A percentile compares a stretch with the other conserved stretches of the same genome.
Conservation (phyloP, 1,139 yeast species). For the Scheffersomyces titani region DNA sequence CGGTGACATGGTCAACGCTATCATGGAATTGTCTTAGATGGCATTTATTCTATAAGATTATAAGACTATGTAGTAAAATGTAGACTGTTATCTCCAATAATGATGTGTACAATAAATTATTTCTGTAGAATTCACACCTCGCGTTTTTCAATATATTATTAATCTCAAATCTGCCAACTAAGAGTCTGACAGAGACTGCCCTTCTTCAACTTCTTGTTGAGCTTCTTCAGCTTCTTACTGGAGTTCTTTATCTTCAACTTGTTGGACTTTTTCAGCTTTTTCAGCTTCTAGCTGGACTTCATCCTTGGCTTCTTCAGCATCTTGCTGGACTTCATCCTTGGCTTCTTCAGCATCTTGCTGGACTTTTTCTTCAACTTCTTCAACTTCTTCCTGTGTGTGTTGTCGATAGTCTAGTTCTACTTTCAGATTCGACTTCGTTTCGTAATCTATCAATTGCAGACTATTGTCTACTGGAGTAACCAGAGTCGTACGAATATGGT, state of each 20-base stretch:
- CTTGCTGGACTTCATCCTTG: neutral
- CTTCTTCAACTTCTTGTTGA: too few species aligned
- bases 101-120: neutral
- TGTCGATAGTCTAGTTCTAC: neutral
- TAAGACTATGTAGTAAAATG: neutral
- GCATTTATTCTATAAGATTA: neutral
- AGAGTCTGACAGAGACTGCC: neutral
- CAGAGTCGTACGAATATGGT: neutral
- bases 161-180: neutral
- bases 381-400: too few species aligned
- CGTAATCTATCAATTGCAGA: neutral
- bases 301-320: neutral
- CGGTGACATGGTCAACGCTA: constrained; percentile 94
- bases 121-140: neutral
- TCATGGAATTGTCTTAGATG: constrained; percentile 74
- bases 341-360: neutral
- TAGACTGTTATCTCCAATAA: neutral
- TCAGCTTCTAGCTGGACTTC: constrained; percentile 11
- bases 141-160: too few species aligned
- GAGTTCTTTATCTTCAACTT: too few species aligned
- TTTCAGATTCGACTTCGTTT: neutral
- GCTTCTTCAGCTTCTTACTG: constrained; percentile 4
- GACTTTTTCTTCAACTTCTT: neutral
- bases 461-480: neutral
- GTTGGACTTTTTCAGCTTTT: constrained; percentile 11